Base-by-base conservation (phyloP, 2,329 filamentous ascomycete genomes). In the Fusarium pseudograminearum region DNA sequence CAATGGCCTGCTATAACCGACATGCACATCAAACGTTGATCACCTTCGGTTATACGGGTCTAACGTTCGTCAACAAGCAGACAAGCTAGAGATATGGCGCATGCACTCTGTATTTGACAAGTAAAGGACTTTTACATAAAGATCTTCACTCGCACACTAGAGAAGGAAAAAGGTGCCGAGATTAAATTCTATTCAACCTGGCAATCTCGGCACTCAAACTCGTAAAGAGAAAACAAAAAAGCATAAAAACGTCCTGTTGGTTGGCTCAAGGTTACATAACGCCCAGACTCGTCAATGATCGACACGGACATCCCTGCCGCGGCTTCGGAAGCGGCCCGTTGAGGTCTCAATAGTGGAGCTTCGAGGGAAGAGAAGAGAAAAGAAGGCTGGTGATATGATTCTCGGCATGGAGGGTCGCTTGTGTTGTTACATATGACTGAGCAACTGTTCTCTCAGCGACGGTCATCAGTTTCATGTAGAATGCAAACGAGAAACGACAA, bases 211-310 rank as follows among this genome's bases (percentile, higher is more conserved):
- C 47, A 62, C 46, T 56, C 34, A 26, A 26, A 3, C 15, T 26
- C 9, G 20, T 5, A 14, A 12, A n/a, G 46, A 34, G 30, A 18
- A 24, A 50, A 51, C 26, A 30, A 24, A 38, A 9, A 53, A 14
- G n/a, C 30, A 44, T 36, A 52, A 2, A 30, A 65, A 42, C 34
- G 11, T 16, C 40, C 12, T 5, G 52, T 47, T 59, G 28, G 38
- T 33, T 16, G 33, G 20, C 22, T 15, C 41, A 34, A 18, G 0
- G 45, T 65, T 59, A 59, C 61, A 65, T 59, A 12, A 30, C 12
- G 34, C n/a, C 22, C 52, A 34, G 7, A 45, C 34, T 47, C 15
- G 44, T 16, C 5, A 46, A n/a, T 33, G 61, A 64, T 64, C 50
- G 31, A 9, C 31, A 34, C 30, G 30, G 18, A n/a, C 4, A 20